These are phyloP conservation scores for Naegleria lovaniensis DNA, from an alignment of 208 protist genomes.

Conservation along the genomic window DNA sequence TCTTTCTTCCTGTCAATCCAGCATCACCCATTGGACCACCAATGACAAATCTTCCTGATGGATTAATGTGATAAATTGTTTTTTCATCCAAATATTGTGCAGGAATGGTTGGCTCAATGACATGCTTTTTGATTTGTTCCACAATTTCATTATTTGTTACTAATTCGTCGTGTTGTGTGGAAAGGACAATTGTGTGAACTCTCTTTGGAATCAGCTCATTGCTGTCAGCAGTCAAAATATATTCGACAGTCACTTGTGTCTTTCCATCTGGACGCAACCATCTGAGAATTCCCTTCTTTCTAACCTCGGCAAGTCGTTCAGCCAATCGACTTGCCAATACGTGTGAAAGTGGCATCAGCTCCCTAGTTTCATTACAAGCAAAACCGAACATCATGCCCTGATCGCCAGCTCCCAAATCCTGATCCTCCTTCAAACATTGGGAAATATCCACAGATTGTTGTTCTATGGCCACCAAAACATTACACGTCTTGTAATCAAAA, in stretches of 20 bases:
- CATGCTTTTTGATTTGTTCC: conserved; percentile 83
- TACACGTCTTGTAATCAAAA: conserved; percentile 97
- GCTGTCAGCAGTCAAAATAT: conserved; percentile 77
- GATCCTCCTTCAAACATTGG: conserved; percentile 86
- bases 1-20: conserved; percentile 99
- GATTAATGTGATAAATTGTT: conserved; percentile 96
- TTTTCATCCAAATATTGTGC: conserved; percentile 82
- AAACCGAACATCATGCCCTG: conserved; percentile 99
- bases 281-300: conserved; percentile 77
- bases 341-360: conserved; percentile 96
- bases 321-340: conserved; percentile 85
- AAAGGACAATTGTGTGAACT: conserved; percentile 97
- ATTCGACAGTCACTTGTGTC: conserved; percentile 98
- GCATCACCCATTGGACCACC: conserved; percentile 98
- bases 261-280: conserved; percentile 98
- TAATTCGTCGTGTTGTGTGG: conserved; percentile 92
- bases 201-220: conserved; percentile 74
- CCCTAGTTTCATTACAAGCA: conserved; percentile 95
- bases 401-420: conserved; percentile 97
- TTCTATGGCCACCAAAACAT: conserved; percentile 91
- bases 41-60: conserved; percentile 97
- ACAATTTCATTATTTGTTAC: conserved; percentile 86
- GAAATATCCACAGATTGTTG: conserved; percentile 98
- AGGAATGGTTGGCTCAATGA: conserved; percentile 89
- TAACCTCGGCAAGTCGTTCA: conserved; percentile 88